Base-by-base conservation (phyloP, 352 stramenopile genomes). In the Lagenidium sp. region DNA sequence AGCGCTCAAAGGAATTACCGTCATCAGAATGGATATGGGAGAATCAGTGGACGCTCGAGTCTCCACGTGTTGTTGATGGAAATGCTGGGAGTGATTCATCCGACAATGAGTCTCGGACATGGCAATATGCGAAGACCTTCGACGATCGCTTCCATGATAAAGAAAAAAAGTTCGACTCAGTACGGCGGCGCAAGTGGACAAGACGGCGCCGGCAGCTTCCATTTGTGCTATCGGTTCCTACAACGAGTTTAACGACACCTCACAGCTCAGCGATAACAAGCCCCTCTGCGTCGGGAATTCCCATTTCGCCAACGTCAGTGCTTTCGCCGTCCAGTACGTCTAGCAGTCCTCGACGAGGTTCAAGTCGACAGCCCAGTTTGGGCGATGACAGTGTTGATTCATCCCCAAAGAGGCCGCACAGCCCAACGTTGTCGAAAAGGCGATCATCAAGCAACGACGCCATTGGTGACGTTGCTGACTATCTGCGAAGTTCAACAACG, bases 11-110 rank as follows among this genome's bases (percentile, higher is more conserved):
- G n/a, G 65, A 84, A 19, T 55, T 90, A 1, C 72, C 75, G 32
- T 86, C 74, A 6, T 86, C 72, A 3, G 78, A 90, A 49, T 90
- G 78, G 78, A 61, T 87, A 22, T 90, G 78, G 78, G 73, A 85
- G 49, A 73, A 64, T 31, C 72, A 86, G 3, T 90, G 78, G 78
- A 55, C 57, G 10, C 47, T 90, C 16, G 77, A 86, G 43, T 38
- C 32, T 8, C 5, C 13, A 16, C 39, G 13, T 15, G 16, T 0
- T 36, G 30, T 4, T 30, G 20, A 29, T 38, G 57, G 66, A 29
- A 34, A 54, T 41, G 50, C 12, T 39, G n/a, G 34, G 49, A 61
- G 46, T 15, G 52, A 60, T n/a, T 63, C 60, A n/a, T 61, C 50
- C 0, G 53, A 53, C 19, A 41, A 24, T 2, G 25, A 57, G 12